Evolutionary conservation across 2,329 filamentous ascomycete genomes (phyloP).

Genomic region (Arthrobotrys entomopaga): DNA sequence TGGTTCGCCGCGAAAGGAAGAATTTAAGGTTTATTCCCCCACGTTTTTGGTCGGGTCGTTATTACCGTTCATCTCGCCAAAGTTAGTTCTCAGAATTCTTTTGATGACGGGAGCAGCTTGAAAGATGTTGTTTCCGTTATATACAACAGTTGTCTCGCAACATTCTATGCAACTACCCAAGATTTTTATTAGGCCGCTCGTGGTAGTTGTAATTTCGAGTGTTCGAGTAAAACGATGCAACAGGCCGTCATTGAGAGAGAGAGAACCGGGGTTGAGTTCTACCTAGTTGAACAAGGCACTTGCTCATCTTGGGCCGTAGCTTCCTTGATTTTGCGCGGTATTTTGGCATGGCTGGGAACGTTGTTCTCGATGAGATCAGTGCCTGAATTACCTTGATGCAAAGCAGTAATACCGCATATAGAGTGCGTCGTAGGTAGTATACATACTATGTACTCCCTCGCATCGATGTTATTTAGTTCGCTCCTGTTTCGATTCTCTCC

Average conservation of each 20-base stretch:
- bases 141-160: not conserved
- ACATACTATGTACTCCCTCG: not conserved
- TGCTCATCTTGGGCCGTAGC: not conserved
- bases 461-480: not conserved
- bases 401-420: not conserved
- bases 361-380: slow-evolving; percentile 2
- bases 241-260: not conserved
- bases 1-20: not conserved
- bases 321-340: slow-evolving; percentile 35
- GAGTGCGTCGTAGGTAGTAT: not conserved
- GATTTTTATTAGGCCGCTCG: not conserved
- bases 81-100: slow-evolving; percentile 1
- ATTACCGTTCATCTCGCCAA: slow-evolving; percentile 4
- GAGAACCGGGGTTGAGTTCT: not conserved
- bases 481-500: not conserved
- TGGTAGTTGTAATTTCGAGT: slow-evolving; percentile 6
- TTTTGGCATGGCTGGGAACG: slow-evolving; percentile 45
- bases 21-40: not conserved
- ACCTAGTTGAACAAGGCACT: not conserved
- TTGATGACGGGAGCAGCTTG: slow-evolving; percentile 4
- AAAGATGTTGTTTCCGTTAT: not conserved
- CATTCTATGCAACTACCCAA: slow-evolving; percentile 16
- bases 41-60: slow-evolving; percentile 2
- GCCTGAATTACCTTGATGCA: not conserved
- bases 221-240: not conserved